phyloP scores from a whole-genome alignment of 1,139 yeast species.

The Magnusiomyces tetraspermus region DNA sequence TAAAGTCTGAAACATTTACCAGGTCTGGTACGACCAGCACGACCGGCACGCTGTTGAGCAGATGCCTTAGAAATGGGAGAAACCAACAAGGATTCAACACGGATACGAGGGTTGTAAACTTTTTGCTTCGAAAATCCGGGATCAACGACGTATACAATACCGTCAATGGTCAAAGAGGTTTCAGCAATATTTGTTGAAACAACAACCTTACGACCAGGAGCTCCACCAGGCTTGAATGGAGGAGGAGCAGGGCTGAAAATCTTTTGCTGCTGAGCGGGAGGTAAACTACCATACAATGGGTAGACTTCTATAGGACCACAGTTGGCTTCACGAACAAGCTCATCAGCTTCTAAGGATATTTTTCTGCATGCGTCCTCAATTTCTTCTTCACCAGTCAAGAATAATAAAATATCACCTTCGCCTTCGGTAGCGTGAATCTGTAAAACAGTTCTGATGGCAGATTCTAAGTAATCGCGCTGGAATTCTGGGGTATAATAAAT shows the following conservation, averaged over 20 bases:
- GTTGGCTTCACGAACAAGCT: slow-evolving; percentile 73
- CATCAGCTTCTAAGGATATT: slow-evolving; percentile 80
- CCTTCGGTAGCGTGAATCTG: slow-evolving; percentile 96
- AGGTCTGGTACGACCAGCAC: slow-evolving; percentile 99
- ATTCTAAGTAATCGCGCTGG: slow-evolving; percentile 88
- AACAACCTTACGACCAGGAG: slow-evolving; percentile 88
- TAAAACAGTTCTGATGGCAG: slow-evolving; percentile 87
- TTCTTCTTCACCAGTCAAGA: slow-evolving; percentile 96
- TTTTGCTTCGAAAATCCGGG: slow-evolving; percentile 97
- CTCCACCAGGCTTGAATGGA: slow-evolving; percentile 52
- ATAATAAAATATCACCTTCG: slow-evolving; percentile 81
- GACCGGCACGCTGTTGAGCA: slow-evolving; percentile 98
- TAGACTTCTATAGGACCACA: slow-evolving; percentile 85
- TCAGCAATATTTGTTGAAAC: slow-evolving; percentile 96
- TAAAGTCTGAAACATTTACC: slow-evolving; percentile 95
- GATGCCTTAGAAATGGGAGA: slow-evolving; percentile 96
- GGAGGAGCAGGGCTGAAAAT: slow-evolving; percentile 87
- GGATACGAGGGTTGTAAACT: slow-evolving; percentile 89
- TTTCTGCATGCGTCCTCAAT: slow-evolving; percentile 95
- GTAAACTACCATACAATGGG: slow-evolving; percentile 91
- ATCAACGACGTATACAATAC: slow-evolving; percentile 93
- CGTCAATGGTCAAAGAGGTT: slow-evolving; percentile 95
- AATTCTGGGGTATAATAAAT: slow-evolving; percentile 94
- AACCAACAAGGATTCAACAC: slow-evolving; percentile 89
- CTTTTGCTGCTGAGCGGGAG: slow-evolving; percentile 89